These are phyloP conservation scores for Penicillium egyptiacum DNA, from an alignment of 495 filamentous ascomycete genomes.

Conservation along the genomic window DNA sequence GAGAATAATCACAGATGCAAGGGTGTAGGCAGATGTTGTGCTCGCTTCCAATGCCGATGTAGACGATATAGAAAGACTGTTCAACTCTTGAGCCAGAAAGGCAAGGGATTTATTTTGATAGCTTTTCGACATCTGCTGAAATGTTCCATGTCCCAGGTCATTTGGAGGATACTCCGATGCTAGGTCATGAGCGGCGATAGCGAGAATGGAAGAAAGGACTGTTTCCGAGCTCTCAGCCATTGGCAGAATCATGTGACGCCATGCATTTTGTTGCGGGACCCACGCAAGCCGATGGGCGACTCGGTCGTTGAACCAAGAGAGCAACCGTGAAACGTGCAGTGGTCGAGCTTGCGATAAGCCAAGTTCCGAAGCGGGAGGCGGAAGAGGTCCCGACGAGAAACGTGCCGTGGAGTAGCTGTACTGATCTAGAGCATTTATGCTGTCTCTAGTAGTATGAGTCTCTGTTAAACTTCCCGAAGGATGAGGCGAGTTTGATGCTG, in stretches of 20 bases:
- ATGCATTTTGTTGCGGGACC: slow-evolving; percentile 29
- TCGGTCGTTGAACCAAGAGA: slow-evolving; percentile 25
- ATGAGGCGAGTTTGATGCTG: neutral
- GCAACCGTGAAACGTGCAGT: slow-evolving; percentile 16
- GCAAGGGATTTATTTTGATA: slow-evolving; percentile 22
- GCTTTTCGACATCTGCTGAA: slow-evolving; percentile 17
- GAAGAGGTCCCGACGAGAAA: neutral
- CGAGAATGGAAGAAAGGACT: slow-evolving; percentile 31
- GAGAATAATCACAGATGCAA: slow-evolving; percentile 22
- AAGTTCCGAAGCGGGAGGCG: slow-evolving; percentile 9
- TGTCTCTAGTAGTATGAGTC: neutral
- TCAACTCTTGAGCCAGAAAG: slow-evolving; percentile 15
- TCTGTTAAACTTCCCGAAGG: neutral
- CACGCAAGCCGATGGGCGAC: slow-evolving; percentile 27
- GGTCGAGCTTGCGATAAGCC: slow-evolving; percentile 8
- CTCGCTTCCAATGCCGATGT: neutral
- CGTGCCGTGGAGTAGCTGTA: neutral
- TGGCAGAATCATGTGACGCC: slow-evolving; percentile 27
- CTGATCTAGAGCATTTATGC: neutral
- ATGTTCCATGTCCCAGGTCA: slow-evolving; percentile 12
- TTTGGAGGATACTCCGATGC: slow-evolving; percentile 18
- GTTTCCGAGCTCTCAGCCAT: slow-evolving; percentile 25
- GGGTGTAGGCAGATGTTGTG: slow-evolving; percentile 9
- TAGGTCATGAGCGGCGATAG: slow-evolving; percentile 27
- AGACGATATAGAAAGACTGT: slow-evolving; percentile 11